Evolutionary conservation across 2,329 filamentous ascomycete species (phyloP), one percentile per base, ranked within the genome.

Genomic region (Penicillium sp.): DNA sequence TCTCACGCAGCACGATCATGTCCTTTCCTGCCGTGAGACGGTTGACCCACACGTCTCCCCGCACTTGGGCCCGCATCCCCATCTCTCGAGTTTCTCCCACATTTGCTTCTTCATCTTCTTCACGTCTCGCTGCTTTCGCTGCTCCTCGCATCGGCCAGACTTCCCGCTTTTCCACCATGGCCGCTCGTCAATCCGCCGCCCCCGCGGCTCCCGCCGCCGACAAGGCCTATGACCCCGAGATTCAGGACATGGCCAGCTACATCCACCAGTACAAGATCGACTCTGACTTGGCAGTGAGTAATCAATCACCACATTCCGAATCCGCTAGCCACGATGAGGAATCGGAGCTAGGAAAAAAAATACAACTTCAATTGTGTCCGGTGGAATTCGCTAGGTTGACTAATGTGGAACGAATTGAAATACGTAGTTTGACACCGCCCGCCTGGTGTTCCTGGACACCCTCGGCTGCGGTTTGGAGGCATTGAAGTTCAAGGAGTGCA

Each of bases 401-500:
- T 51, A 43, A 54, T 38, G 26, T n/a, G 40, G 28, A 4, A 39
- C 37, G 38, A 34, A 29, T 29, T 41, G 11, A 6, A 38, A 28
- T n/a, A 18, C 18, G 24, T 53, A 72, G 69, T 94, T 87, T 68
- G 93, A 98, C 72, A 98, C 93, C 42, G 93, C 93, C 54, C 86
- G 93, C 74, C 91, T 90, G 77, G 90, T 97, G 60, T 90, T 98
- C 72, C 83, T 97, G 66, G 93, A 98, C 72, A 97, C 93, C 47
- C 81, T 98, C 41, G 93, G 93, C 66, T 98, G 93, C 71, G 93
- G 93, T 68, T 84, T 98, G 55, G 90, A 97, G 76, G 93, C 88
- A 59, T 81, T 98, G 66, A 85, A 86, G 61, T 98, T 98, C 78
- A 88, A 90, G 72, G 88, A 96, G 74, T 97, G 93, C 80, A 83